Evolutionary conservation across 306 rosid genomes (phyloP), one percentile per base, ranked within the genome.

Genomic region (Canavalia ensiformis): DNA sequence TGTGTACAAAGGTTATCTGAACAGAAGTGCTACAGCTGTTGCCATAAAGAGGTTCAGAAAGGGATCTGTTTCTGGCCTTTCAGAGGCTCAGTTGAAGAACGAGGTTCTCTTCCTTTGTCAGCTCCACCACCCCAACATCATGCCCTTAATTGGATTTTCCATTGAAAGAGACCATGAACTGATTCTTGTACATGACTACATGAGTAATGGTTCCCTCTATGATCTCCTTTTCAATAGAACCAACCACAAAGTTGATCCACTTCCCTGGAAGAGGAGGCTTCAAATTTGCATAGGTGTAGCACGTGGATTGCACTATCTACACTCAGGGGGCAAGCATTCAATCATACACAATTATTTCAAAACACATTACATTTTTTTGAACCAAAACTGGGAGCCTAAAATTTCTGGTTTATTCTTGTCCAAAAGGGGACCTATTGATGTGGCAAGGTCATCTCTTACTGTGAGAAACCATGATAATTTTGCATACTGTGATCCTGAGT

Each of bases 151-250:
- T 62, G 68, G 68, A 62, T 62, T 33, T 34, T 62, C 44, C 45
- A 62, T 62, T 10, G 18, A 31, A 59, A 59, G 18, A 31, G 1
- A 4, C 6, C 49, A 4, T 41, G 37, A 59, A 1, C 66, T 59
- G 66, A 31, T 59, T 59, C 66, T 31, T 12, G 45, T 34, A 12
- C 68, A 62, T 62, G 68, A 62, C 4, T 62, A 62, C 68, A 62
- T 62, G 68, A 0, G 11, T 33, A 33, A 62, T n/a, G 45, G 45
- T 34, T 62, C 68, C 45, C 28, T 62, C 28, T 5, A 13, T 62
- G 45, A 62, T 34, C 68, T 9, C 1, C 42, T 34, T 62, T 44
- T 33, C 10, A n/a, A 4, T 28, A 59, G 18, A 59, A 59, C 29
- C 4, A 11, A 62, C 8, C 45, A 62, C 28, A 62, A 62, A 33